Evolutionary conservation across 1,284 basidiomycete species (phyloP).

Genomic region (Rhodotorula sp.): DNA sequence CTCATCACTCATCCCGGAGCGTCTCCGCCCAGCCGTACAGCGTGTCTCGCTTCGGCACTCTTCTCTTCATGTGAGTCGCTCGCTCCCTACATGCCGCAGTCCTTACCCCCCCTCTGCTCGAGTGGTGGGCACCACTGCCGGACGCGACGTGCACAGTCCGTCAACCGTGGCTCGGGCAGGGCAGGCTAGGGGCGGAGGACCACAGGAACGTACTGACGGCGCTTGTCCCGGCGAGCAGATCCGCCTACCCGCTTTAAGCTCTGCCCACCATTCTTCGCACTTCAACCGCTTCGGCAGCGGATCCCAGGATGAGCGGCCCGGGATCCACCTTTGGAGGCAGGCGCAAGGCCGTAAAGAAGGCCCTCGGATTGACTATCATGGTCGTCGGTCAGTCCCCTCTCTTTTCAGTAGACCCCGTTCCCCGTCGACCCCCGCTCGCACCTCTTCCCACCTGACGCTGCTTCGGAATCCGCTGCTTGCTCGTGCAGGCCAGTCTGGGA

Average conservation of each 20-base stretch:
- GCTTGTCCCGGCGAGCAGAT: too few relatives aligned
- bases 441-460: not conserved
- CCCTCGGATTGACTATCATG: conserved; percentile 21
- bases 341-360: conserved; percentile 33
- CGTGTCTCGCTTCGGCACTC: too few relatives aligned
- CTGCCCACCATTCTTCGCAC: not conserved
- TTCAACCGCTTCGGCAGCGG: not conserved
- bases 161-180: too few relatives aligned
- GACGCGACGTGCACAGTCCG: not conserved
- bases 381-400: conserved; percentile 16
- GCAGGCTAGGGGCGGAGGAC: not conserved
- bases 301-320: conserved; percentile 7
- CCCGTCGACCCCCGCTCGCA: not conserved
- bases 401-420: not conserved
- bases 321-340: conserved; percentile 8
- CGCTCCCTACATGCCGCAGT: too few relatives aligned
- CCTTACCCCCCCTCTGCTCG: not conserved
- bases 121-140: not conserved
- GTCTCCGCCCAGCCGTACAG: too few relatives aligned
- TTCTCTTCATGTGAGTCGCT: too few relatives aligned
- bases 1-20: too few relatives aligned
- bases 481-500: conserved; percentile 80
- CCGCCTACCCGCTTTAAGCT: not conserved
- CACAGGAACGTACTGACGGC: too few relatives aligned
- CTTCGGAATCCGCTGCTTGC: not conserved